Evolutionary conservation across 352 stramenopile species (phyloP).

Genomic region (Globisporangium solare): DNA sequence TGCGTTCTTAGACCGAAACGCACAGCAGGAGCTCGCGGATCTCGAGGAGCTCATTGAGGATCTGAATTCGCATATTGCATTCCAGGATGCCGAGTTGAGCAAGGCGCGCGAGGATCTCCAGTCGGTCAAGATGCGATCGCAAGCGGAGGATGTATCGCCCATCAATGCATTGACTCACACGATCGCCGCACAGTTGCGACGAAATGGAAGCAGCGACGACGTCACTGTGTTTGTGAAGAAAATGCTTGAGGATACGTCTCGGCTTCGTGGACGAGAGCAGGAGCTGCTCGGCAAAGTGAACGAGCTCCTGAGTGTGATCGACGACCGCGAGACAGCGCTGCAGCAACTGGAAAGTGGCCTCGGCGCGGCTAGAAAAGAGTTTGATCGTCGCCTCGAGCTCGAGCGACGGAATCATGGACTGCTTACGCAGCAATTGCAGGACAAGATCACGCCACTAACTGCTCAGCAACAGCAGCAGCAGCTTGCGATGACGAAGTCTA

Average conservation of each 20-base stretch:
- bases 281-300: conserved; percentile 33
- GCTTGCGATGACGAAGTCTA: conserved; percentile 7
- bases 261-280: conserved; percentile 40
- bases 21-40: conserved; percentile 63
- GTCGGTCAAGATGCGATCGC: conserved; percentile 35
- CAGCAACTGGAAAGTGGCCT: conserved; percentile 62
- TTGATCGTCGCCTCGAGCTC: conserved; percentile 55
- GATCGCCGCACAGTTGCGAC: conserved; percentile 27
- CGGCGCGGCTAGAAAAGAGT: conserved; percentile 57
- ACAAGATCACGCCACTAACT: conserved; percentile 23
- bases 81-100: conserved; percentile 69
- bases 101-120: conserved; percentile 48
- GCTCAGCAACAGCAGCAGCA: conserved; percentile 11
- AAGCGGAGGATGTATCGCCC: conserved; percentile 37
- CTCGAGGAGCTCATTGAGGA: conserved; percentile 76
- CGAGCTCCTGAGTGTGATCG: conserved; percentile 30
- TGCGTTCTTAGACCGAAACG: conserved; percentile 54
- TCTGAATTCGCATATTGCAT: conserved; percentile 75
- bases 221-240: conserved; percentile 32
- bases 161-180: conserved; percentile 32
- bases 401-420: conserved; percentile 42
- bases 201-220: background rate
- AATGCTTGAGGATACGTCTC: conserved; percentile 38
- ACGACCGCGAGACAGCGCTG: conserved; percentile 43
- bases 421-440: conserved; percentile 28